A percentile compares a stretch with the other conserved stretches of the same genome.
These are phyloP conservation scores for Pythium rishiriense DNA, from an alignment of 352 stramenopile genomes.

Conservation along the genomic window DNA sequence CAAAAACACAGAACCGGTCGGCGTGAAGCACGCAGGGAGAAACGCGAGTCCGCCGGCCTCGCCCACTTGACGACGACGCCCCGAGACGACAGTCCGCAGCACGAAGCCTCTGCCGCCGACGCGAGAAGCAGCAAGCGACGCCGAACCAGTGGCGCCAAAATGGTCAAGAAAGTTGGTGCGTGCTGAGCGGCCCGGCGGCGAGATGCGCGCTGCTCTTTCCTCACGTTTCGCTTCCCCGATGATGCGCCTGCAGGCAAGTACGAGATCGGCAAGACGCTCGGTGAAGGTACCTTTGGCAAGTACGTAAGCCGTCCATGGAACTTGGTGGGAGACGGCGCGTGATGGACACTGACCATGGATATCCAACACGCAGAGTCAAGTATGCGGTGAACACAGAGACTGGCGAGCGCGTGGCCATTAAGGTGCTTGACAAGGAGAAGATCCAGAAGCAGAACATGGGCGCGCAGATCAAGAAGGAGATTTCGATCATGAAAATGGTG, in stretches of 20 bases:
- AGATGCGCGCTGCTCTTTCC: constrained; percentile 5
- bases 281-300: constrained; percentile 97
- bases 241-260: constrained; percentile 88
- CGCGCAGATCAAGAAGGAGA: constrained; percentile 98
- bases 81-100: not conserved
- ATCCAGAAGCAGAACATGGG: constrained; percentile 99
- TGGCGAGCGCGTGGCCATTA: constrained; percentile 95
- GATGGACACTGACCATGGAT: not conserved
- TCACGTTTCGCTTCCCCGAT: constrained; percentile 6
- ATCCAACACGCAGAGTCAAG: constrained; percentile 76
- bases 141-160: constrained; percentile 21
- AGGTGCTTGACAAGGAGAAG: constrained; percentile 98
- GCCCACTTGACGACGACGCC: constrained; percentile 15
- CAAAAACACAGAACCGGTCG: constrained; percentile 15
- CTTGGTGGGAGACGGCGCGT: not conserved
- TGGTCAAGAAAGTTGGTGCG: constrained; percentile 67
- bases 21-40: not conserved
- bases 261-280: constrained; percentile 95
- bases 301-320: constrained; percentile 46
- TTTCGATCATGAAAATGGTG: constrained; percentile 98
- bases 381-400: constrained; percentile 96
- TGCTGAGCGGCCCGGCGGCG: not conserved
- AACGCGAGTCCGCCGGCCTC: not conserved
- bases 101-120: not conserved
- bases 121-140: constrained; percentile 21